Evolutionary conservation across 2,329 filamentous ascomycete genomes (phyloP).

Genomic region (Trichoderma endophyticum): DNA sequence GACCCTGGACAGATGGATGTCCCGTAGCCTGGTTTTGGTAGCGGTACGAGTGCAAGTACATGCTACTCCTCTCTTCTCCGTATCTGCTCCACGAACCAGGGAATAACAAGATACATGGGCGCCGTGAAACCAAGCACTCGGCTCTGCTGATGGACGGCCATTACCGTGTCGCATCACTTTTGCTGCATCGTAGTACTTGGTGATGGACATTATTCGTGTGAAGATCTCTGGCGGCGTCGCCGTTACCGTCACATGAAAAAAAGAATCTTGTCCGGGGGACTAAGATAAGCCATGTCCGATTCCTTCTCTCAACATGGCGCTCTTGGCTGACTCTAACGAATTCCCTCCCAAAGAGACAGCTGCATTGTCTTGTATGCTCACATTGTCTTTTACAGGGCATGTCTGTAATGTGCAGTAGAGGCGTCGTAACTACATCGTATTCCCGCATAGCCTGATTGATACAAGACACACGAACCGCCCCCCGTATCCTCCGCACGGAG

Average conservation of each 20-base stretch:
- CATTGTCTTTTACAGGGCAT: background rate
- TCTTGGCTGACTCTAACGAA: background rate
- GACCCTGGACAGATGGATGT: slow-evolving; percentile 3
- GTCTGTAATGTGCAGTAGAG: background rate
- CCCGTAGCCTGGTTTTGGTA: background rate
- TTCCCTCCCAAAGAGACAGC: background rate
- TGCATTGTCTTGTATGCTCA: background rate
- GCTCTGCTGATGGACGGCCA: background rate
- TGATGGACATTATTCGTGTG: background rate
- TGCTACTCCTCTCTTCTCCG: background rate
- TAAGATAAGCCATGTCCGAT: background rate
- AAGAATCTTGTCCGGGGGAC: background rate
- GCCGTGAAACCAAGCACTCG: background rate
- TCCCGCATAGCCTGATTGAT: background rate
- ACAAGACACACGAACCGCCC: background rate
- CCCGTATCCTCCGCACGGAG: background rate
- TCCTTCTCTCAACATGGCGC: background rate
- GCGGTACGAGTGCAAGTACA: background rate
- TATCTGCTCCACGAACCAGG: background rate
- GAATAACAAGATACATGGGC: background rate
- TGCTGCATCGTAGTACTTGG: background rate
- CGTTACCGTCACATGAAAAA: background rate
- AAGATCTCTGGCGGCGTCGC: background rate
- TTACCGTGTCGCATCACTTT: background rate
- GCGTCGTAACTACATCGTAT: background rate